Base-by-base conservation (phyloP, 805 yeast genomes). In the Lipomyces yamanashiensis region DNA sequence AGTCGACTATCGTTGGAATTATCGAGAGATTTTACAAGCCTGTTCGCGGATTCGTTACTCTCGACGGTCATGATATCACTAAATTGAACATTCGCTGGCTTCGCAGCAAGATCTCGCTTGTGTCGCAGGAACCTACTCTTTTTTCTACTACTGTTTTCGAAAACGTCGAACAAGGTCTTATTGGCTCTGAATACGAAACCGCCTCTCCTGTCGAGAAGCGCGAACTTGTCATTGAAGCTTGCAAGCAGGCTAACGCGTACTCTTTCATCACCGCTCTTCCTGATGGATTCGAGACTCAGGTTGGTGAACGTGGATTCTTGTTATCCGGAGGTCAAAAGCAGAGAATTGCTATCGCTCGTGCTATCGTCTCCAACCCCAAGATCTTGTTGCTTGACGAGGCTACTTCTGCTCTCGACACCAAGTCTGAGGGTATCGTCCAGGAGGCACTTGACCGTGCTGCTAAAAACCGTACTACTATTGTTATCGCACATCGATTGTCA, bases 51-150 rank as follows among this genome's bases (percentile, higher is more conserved):
- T 76, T 87, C 54, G 87, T 93, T 63, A 76, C 87, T 17, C 83
- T 93, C 50, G 97, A 93, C 75, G 97, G 96, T 10, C 88, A 86
- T 66, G 96, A 92, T 72, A 84, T 93, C 53, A 77, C 84, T 58
- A 83, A 85, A 54, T 85, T 92, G 47, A 89, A 90, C 60, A 73
- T 92, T 44, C 89, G 87, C 65, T 85, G 92, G 64, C 80, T 93
- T 56, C 84, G 99, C 70, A 82, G 78, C 63, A 81, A 84, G 50
- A 84, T 93, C 61, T 97, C 98, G 54, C 90, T 92, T 34, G 99
- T 93, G 2, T 97, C 98, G 5, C 99, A 93, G 76, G 98, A 93
- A 69, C 96, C 98, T 0, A 97, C 97, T 5, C 78, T 93, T 48
- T 93, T 93, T 79, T 89, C 92, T 71, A 96, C 89, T 61, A 81